Base-by-base conservation (phyloP, 306 rosid genomes). In the Neltuma alba region DNA sequence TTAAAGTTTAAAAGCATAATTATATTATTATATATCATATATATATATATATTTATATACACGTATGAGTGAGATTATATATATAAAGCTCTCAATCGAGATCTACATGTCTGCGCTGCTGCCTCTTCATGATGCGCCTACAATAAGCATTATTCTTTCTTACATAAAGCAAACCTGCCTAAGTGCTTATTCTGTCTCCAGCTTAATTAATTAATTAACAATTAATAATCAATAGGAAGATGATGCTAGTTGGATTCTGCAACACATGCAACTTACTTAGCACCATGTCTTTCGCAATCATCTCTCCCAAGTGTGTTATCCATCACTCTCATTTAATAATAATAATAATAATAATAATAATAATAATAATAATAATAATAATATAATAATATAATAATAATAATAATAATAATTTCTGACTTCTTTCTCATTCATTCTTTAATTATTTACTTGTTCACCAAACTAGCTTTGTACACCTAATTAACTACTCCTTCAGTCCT, bases 281-380 rank as follows among this genome's bases (percentile, higher is more conserved):
- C 87, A 84, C 83, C 91, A 81, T 87, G 90, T 83, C 90, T 80
- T 90, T 88, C 75, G 88, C 70, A 92, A 94, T 92, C 92, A 94
- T 94, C 87, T 81, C 83, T 80, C 92, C 92, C 96, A 85, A 87
- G 87, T 85, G 86, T 84, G 63, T 88, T 61, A 83, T 82, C 92
- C 9, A 84, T 81, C 92, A 87, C 85, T 88, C 93, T 89, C 84
- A n/a, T 33, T n/a, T 61, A n/a, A 4, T 33, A 33, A 33, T 33
- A 33, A 33, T 33, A 33, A 33, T 33, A 33, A 33, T n/a, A n/a
- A n/a, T n/a, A n/a, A n/a, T n/a, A n/a, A n/a, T n/a, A n/a, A n/a
- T 7, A 38, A 38, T 12, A 41, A 41, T 11, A 41, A 41, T 2
- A 10, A n/a, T n/a, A n/a, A n/a, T n/a, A n/a, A n/a, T n/a, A n/a